A percentile compares a stretch with the other conserved stretches of the same genome.
phyloP scores from a whole-genome alignment of 2,329 filamentous ascomycete genomes.

The Phoma herbarum region DNA sequence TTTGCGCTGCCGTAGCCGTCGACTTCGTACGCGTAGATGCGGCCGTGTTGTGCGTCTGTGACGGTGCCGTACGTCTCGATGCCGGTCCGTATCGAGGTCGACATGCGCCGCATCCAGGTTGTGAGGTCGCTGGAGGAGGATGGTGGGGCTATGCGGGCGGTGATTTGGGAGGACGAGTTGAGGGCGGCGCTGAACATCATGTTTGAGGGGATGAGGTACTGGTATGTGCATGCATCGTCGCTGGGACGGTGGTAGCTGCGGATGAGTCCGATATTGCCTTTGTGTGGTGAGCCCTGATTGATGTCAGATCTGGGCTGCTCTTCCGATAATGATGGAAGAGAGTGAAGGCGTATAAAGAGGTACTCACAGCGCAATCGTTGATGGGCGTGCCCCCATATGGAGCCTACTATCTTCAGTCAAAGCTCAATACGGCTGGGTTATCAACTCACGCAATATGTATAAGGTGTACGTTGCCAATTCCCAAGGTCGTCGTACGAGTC shows the following conservation, averaged over 20 bases:
- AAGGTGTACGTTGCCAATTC: slow-evolving; percentile 54
- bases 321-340: background rate
- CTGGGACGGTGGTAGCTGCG: slow-evolving; percentile 60
- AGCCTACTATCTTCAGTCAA: slow-evolving; percentile 17
- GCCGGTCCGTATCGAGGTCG: slow-evolving; percentile 53
- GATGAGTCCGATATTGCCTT: slow-evolving; percentile 58
- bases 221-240: slow-evolving; percentile 61
- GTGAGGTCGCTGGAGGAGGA: slow-evolving; percentile 54
- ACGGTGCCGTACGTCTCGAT: slow-evolving; percentile 57
- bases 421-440: background rate
- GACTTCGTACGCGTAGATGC: slow-evolving; percentile 59
- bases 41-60: slow-evolving; percentile 43
- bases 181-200: slow-evolving; percentile 79
- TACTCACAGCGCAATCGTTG: slow-evolving; percentile 59
- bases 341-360: background rate
- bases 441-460: slow-evolving; percentile 53
- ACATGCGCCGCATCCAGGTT: slow-evolving; percentile 64
- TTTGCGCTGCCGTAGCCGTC: slow-evolving; percentile 60
- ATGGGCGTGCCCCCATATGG: slow-evolving; percentile 55
- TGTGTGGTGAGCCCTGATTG: slow-evolving; percentile 54
- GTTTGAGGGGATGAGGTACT: slow-evolving; percentile 60
- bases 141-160: slow-evolving; percentile 54
- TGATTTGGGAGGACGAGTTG: slow-evolving; percentile 61
- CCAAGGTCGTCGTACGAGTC: slow-evolving; percentile 58
- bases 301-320: background rate